These are phyloP conservation scores for Bisporella sp. DNA, from an alignment of 2,329 filamentous ascomycete genomes.

Conservation along the genomic window DNA sequence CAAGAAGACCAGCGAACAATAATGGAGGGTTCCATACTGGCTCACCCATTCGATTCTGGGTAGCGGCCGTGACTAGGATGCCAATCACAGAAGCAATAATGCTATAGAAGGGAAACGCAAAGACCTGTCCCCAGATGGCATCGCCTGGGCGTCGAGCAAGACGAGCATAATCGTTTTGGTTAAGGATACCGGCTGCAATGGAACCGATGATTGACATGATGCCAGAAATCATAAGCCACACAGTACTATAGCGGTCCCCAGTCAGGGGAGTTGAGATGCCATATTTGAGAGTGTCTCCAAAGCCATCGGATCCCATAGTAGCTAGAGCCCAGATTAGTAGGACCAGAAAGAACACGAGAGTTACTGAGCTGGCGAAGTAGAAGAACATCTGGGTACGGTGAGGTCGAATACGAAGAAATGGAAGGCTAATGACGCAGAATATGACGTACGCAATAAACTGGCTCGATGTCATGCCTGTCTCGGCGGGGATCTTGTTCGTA, in stretches of 20 bases:
- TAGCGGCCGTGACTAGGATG: constrained; percentile 36
- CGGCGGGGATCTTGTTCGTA: constrained; percentile 28
- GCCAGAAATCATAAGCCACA: constrained; percentile 33
- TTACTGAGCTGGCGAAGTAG: no score
- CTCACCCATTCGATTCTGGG: constrained; percentile 35
- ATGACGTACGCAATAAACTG: constrained; percentile 31
- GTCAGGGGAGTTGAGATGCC: no score
- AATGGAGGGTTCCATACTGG: constrained; percentile 39
- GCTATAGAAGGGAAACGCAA: constrained; percentile 34
- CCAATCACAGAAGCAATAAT: constrained; percentile 35
- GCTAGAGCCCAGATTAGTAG: constrained; percentile 32
- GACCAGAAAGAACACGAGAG: constrained; percentile 23
- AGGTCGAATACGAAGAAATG: constrained; percentile 37
- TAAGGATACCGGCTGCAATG: constrained; percentile 32
- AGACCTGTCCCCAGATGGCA: constrained; percentile 35
- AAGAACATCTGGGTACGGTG: no score
- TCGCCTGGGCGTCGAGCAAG: constrained; percentile 32
- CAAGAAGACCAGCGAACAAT: constrained; percentile 34
- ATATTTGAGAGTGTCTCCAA: no score
- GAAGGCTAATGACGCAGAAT: constrained; percentile 30
- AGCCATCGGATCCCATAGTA: no score
- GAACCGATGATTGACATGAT: constrained; percentile 35
- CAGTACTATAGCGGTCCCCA: constrained; percentile 2
- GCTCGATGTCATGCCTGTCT: constrained; percentile 28
- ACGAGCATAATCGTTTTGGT: constrained; percentile 38